Conservation (phyloP, 345 rosid species). For the Salix dunnii region DNA sequence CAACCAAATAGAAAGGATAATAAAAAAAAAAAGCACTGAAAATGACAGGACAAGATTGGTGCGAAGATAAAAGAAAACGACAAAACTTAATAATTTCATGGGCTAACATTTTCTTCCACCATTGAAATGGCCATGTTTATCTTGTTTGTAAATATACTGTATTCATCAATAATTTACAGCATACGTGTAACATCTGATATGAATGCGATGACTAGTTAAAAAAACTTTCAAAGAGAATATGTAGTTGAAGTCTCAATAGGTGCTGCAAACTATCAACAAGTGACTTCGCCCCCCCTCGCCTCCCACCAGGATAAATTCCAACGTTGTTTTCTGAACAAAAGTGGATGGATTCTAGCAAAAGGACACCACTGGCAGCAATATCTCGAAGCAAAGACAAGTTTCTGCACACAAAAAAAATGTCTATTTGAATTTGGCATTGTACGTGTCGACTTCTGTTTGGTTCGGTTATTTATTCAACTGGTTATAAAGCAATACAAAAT, state of each 20-base stretch:
- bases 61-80: not conserved
- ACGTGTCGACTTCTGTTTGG: not conserved
- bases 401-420: not conserved
- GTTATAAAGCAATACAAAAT: not conserved
- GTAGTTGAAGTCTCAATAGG: not conserved
- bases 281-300: no score
- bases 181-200: not conserved
- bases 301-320: not conserved
- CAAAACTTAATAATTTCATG: not conserved
- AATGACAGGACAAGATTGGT: not conserved
- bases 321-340: not conserved
- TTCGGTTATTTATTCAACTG: not conserved
- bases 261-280: not conserved
- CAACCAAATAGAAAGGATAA: not conserved
- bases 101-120: not conserved
- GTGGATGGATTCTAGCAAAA: slow-evolving; percentile 4
- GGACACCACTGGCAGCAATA: not conserved
- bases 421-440: not conserved
- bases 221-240: not conserved
- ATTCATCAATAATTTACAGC: not conserved
- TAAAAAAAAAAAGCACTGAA: not conserved
- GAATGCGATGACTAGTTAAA: not conserved
- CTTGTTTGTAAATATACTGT: not conserved
- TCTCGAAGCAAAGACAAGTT: slow-evolving; percentile 1
- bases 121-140: not conserved